Base-by-base conservation (phyloP, 306 rosid species). In the Pyrus bretschneideri region DNA sequence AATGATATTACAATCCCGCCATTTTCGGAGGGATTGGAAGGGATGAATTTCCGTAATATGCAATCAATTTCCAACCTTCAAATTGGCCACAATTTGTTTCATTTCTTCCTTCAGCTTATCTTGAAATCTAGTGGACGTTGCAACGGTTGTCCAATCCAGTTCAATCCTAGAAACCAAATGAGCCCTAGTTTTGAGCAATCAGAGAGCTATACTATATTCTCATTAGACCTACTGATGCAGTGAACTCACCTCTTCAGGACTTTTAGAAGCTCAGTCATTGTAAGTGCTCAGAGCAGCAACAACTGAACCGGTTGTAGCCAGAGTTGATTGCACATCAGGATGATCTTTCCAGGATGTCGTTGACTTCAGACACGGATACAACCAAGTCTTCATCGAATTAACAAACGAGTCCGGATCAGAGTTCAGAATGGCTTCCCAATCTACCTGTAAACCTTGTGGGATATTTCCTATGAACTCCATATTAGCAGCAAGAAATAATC, bases 341-440 rank as follows among this genome's bases (percentile, higher is more conserved):
- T 86, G 79, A 54, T 92, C 97, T 90, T 92, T 95, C 99, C 95
- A 95, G 51, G 99, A 86, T 80, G 97, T 85, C 61, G 90, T 86
- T 70, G 91, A 82, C 84, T 88, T 89, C 73, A 95, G 86, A 79
- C 92, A 92, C 21, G 97, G 97, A 86, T 92, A 90, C 67, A 95
- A 85, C 99, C 97, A 95, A 25, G 85, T 87, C 85, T 92, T 91
- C 66, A 85, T 80, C 14, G 97, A 92, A 74, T 90, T 90, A 70
- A 88, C 74, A 40, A 95, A 95, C 51, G 91, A 89, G 71, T 78
- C 79, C 14, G 92, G 92, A 85, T 95, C 96, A 10, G 62, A 75
- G 84, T 69, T 87, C 76, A 90, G 79, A 83, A 95, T 88, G 71
- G 99, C 97, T 76, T 92, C 97, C 99, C 99, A 95, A 87, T 95